Conservation (phyloP, 2,329 filamentous ascomycete genomes). For the Colletotrichum filicis region DNA sequence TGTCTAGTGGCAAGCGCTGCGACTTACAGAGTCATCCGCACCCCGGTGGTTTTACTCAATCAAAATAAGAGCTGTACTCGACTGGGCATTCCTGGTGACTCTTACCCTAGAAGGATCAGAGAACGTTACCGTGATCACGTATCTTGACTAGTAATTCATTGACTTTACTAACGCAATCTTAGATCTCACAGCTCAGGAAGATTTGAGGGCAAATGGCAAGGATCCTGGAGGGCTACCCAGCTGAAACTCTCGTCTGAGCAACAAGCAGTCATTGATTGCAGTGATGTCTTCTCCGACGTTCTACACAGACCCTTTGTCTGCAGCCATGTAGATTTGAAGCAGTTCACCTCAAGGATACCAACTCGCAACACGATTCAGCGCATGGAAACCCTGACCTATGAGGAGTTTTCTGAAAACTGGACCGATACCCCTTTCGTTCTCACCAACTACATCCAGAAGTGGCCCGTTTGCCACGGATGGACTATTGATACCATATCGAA, state of each 20-base stretch:
- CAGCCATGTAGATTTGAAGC: slow-evolving; percentile 75
- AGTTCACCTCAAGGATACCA: slow-evolving; percentile 79
- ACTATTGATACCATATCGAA: slow-evolving; percentile 72
- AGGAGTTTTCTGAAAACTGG: slow-evolving; percentile 82
- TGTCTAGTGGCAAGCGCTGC: neutral
- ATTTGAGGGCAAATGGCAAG: slow-evolving; percentile 70
- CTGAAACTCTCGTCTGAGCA: slow-evolving; percentile 65
- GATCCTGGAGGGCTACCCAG: slow-evolving; percentile 86
- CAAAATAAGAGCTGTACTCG: neutral
- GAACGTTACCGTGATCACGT: neutral
- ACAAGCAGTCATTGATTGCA: slow-evolving; percentile 74
- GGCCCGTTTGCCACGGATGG: slow-evolving; percentile 84
- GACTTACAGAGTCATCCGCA: neutral
- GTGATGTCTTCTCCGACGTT: slow-evolving; percentile 87
- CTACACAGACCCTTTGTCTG: slow-evolving; percentile 92
- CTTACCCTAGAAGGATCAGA: neutral
- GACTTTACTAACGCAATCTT: slow-evolving; percentile 18
- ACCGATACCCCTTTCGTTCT: slow-evolving; percentile 87
- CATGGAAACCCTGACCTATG: slow-evolving; percentile 73
- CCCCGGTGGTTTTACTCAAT: neutral
- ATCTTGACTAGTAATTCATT: neutral
- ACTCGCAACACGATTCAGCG: slow-evolving; percentile 77
- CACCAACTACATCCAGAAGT: slow-evolving; percentile 81
- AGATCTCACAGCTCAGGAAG: slow-evolving; percentile 38
- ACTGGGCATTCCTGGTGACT: neutral